A percentile compares a stretch with the other conserved stretches of the same genome.
Conservation (phyloP, 192 early-diverging fungal genomes). For the Endogone sp. region DNA sequence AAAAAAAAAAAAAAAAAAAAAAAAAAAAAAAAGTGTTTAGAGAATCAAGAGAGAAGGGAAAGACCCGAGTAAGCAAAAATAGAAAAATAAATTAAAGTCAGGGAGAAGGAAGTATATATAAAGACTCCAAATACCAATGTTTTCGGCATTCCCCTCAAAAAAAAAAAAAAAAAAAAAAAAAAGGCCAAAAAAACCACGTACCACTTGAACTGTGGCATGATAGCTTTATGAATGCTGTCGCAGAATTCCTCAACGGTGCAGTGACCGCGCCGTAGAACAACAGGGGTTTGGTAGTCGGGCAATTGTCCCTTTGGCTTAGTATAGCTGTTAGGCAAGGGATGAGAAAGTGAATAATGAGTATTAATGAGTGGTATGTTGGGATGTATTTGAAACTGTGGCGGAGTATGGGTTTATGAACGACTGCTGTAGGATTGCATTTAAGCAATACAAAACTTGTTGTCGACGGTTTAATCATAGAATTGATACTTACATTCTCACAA, state of each 20-base stretch:
- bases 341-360: slow-evolving; percentile 3
- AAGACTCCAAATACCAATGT: too few species aligned
- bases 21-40: too few species aligned
- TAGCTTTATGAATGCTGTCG: slow-evolving; percentile 93
- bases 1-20: slow-evolving; percentile 1
- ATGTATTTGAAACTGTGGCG: not conserved
- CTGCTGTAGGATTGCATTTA: not conserved
- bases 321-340: slow-evolving; percentile 37
- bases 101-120: not conserved
- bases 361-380: not conserved
- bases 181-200: too few species aligned
- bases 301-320: slow-evolving; percentile 93
- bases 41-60: not conserved
- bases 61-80: not conserved
- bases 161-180: too few species aligned
- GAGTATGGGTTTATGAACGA: not conserved
- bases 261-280: slow-evolving; percentile 75
- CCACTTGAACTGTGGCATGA: slow-evolving; percentile 89
- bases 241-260: slow-evolving; percentile 87
- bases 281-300: slow-evolving; percentile 92
- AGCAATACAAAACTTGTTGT: too few species aligned
- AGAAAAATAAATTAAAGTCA: not conserved
- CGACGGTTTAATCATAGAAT: too few species aligned
- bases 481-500: slow-evolving; percentile 67
- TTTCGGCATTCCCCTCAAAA: too few species aligned